Conservation (phyloP, 805 yeast genomes). For the Metschnikowia kofuensis region DNA sequence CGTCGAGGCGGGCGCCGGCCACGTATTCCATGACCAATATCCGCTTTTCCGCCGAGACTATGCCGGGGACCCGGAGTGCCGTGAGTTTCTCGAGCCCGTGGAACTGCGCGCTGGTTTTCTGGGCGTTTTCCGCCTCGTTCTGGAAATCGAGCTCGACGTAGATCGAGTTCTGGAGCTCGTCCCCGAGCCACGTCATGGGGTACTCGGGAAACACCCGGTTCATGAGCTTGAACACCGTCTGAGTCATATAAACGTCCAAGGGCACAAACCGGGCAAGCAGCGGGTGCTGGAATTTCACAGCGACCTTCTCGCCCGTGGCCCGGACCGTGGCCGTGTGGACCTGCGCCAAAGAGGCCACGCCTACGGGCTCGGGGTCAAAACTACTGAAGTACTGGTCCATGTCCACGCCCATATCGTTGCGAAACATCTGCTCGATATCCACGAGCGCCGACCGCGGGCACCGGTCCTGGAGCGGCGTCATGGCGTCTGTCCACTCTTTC, state of each 20-base stretch:
- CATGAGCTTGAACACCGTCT: conserved; percentile 69
- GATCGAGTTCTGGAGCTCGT: conserved; percentile 82
- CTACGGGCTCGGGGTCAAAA: conserved; percentile 76
- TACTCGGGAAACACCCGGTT: conserved; percentile 86
- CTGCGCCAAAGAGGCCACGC: conserved; percentile 95
- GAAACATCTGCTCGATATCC: conserved; percentile 66
- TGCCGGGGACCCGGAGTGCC: conserved; percentile 75
- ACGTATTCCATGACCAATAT: conserved; percentile 86
- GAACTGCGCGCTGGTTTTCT: conserved; percentile 67
- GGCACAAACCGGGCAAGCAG: conserved; percentile 85
- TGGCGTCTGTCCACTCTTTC: conserved; percentile 90
- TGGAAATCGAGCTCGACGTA: conserved; percentile 88
- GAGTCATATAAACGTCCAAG: conserved; percentile 76
- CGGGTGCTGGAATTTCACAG: conserved; percentile 95
- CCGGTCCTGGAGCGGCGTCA: conserved; percentile 87
- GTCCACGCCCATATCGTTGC: conserved; percentile 57
- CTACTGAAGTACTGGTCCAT: conserved; percentile 63
- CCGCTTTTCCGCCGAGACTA: conserved; percentile 63
- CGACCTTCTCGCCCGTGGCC: conserved; percentile 66
- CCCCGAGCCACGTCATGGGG: conserved; percentile 93
- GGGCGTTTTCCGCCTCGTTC: conserved; percentile 82
- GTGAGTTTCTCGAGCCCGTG: conserved; percentile 49
- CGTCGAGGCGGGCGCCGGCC: conserved; percentile 80
- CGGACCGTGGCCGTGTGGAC: conserved; percentile 77
- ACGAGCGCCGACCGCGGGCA: conserved; percentile 80